Percentiles rank a stretch among this genome's conserved stretches.
Evolutionary conservation across 805 yeast genomes (phyloP).

Genomic region (Babjeviella inositovora): DNA sequence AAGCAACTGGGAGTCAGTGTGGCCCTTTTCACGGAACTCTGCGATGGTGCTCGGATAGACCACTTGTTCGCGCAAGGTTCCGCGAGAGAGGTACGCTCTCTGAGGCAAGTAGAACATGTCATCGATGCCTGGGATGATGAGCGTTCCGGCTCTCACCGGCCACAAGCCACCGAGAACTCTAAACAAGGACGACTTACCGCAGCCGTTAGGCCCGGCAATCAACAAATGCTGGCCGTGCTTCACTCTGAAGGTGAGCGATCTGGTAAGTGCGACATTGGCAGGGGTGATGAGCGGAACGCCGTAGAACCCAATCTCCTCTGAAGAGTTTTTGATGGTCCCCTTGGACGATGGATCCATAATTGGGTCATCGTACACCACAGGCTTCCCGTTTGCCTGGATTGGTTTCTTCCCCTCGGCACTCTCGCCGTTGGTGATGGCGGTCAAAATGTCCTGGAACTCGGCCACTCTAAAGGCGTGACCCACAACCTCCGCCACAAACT

Average conservation of each 20-base stretch:
- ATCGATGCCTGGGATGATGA: conserved; percentile 47
- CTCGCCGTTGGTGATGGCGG: conserved; percentile 23
- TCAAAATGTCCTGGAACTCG: conserved; percentile 50
- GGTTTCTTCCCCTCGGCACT: conserved; percentile 6
- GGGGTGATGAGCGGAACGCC: conserved; percentile 80
- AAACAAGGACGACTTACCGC: conserved; percentile 88
- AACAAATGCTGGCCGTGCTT: conserved; percentile 73
- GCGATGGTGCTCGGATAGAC: conserved; percentile 70
- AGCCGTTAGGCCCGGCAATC: conserved; percentile 92
- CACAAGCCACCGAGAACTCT: conserved; percentile 86
- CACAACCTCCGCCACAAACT: conserved; percentile 65
- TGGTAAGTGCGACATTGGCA: conserved; percentile 55
- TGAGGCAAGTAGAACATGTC: conserved; percentile 84
- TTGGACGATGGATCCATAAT: too few relatives aligned
- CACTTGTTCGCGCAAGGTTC: conserved; percentile 73
- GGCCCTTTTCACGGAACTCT: conserved; percentile 24
- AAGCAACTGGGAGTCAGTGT: conserved; percentile 27
- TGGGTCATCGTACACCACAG: too few relatives aligned
- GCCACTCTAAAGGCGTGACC: conserved; percentile 71
- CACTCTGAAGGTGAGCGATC: conserved; percentile 52
- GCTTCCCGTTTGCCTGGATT: conserved; percentile 4
- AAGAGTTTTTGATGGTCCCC: too few relatives aligned
- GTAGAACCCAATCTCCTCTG: conserved; percentile 53
- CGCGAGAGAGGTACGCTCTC: conserved; percentile 72
- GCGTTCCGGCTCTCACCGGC: conserved; percentile 52